These are phyloP conservation scores for Metschnikowia borealis DNA, from an alignment of 805 yeast genomes.

Conservation along the genomic window DNA sequence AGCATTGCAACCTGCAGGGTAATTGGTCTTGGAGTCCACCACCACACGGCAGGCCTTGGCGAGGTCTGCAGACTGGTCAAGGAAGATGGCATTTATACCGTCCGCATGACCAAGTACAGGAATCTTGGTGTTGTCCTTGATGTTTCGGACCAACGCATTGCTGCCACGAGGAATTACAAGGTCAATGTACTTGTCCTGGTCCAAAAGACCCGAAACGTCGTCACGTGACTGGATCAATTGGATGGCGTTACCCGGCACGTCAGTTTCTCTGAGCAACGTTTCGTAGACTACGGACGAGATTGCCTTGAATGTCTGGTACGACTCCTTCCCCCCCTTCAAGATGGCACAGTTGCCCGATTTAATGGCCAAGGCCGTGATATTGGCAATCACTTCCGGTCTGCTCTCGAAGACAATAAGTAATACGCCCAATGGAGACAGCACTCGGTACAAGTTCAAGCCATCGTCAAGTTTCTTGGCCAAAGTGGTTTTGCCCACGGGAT, in stretches of 20 bases:
- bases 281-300: conserved; percentile 69
- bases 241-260: conserved; percentile 75
- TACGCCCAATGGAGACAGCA: conserved; percentile 94
- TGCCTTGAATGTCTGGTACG: conserved; percentile 74
- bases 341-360: conserved; percentile 97
- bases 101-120: conserved; percentile 99
- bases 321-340: conserved; percentile 95
- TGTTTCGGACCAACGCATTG: conserved; percentile 80
- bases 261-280: conserved; percentile 54
- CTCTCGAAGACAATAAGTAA: conserved; percentile 89
- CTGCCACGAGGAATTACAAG: conserved; percentile 98
- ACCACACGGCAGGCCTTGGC: conserved; percentile 71
- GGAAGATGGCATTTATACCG: conserved; percentile 87
- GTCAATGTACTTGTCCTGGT: conserved; percentile 87
- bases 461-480: conserved; percentile 84
- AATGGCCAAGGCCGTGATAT: conserved; percentile 90
- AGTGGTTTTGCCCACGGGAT: conserved; percentile 88
- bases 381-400: conserved; percentile 98
- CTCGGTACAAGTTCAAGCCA: conserved; percentile 74
- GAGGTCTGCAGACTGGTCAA: conserved; percentile 74
- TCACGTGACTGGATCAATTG: conserved; percentile 87
- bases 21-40: conserved; percentile 88
- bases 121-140: conserved; percentile 84
- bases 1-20: conserved; percentile 99
- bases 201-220: conserved; percentile 79